Base-by-base conservation (phyloP, 495 filamentous ascomycete genomes). In the Daldinia decipiens region DNA sequence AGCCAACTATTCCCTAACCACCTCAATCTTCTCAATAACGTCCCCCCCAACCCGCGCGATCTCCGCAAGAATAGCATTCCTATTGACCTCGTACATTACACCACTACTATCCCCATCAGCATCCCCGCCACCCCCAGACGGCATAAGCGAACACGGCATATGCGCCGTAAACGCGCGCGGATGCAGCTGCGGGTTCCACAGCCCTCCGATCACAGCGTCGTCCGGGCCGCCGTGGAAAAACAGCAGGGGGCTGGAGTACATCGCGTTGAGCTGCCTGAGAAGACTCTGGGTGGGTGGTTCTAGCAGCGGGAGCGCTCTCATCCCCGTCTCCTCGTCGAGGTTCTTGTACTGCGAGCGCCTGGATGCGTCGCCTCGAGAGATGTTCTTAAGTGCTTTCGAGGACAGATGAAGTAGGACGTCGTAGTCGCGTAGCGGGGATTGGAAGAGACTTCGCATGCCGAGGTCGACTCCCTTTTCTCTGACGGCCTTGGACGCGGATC, bases 361-460 rank as follows among this genome's bases (percentile, higher is more conserved):
- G 24, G 74, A 56, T 29, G 40, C 67, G 27, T 77, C 76, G 38
- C 65, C 78, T 40, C 71, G 71, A 1, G 77, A 52, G 38, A 82
- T 72, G 26, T 69, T 72, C 72, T 79, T 79, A 39, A 78, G 72
- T 53, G 79, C 81, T 66, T 85, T 88, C 5, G 82, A 64, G 7
- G 87, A 85, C 9, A 98, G 80, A 73, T 91, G 85, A 31, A 98
- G 80, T 36, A 97, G 79, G 73, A 98, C 93, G 74, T 98, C 93
- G 76, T 93, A 98, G 31, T 96, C 93, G 9, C 80, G 79, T 13
- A 91, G 81, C 0, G 88, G 83, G 3, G 89, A 83, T 12, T 83
- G 81, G 79, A 98, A 98, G 1, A 99, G 81, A 4, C 81, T 79
- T 27, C 84, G 81, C 8, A 80, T 74, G 61, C 92, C 85, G 21